A percentile compares a stretch with the other conserved stretches of the same genome.
Conservation (phyloP, 2,329 filamentous ascomycete genomes). For the Sarocladiaceae sp. region DNA sequence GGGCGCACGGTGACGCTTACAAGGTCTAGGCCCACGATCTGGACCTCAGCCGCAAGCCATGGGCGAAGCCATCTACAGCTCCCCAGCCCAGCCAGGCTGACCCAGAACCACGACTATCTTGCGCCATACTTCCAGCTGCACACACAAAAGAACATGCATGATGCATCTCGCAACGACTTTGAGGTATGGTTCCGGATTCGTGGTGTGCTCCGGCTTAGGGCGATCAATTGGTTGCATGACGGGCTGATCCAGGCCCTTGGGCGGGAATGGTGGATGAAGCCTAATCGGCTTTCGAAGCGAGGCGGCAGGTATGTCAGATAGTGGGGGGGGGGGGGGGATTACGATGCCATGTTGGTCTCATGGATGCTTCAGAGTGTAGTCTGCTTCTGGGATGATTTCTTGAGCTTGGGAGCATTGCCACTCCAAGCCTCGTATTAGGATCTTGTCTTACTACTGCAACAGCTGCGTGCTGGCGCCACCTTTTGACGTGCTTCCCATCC, state of each 20-base stretch:
- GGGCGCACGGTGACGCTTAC: no score
- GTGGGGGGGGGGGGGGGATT: no score
- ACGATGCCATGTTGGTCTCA: no score
- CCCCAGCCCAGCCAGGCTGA: neutral
- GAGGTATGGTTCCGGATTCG: neutral
- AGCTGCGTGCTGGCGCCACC: no score
- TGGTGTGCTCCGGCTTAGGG: no score
- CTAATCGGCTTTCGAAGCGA: neutral
- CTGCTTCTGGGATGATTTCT: neutral
- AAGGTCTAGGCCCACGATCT: neutral
- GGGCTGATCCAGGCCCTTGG: neutral
- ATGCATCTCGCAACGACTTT: no score
- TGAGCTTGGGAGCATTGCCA: neutral
- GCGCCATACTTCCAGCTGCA: no score
- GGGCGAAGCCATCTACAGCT: neutral
- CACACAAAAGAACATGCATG: no score
- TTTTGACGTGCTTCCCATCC: neutral
- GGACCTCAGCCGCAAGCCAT: neutral
- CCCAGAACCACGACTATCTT: no score
- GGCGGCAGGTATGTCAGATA: no score
- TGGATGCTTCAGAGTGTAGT: neutral
- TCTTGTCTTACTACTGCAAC: no score
- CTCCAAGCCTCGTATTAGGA: neutral
- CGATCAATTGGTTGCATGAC: neutral
- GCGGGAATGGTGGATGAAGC: neutral